Evolutionary conservation across 2,329 filamentous ascomycete species (phyloP).

Genomic region (Incumbomyces lentus): DNA sequence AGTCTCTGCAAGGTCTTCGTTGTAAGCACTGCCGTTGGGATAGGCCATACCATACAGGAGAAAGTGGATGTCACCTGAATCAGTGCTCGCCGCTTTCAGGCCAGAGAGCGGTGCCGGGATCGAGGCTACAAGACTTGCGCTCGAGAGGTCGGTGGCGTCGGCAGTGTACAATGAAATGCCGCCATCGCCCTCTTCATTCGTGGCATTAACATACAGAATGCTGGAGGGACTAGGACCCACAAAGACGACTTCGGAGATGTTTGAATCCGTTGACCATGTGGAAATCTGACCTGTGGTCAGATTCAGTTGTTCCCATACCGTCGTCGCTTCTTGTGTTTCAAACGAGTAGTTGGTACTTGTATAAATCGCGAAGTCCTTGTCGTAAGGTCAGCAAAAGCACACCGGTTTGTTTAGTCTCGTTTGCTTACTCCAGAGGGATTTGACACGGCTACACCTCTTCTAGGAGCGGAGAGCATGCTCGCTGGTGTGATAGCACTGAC

Average conservation of each 20-base stretch:
- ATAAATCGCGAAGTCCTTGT: conserved; percentile 36
- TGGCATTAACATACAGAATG: conserved; percentile 46
- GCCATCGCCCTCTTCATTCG: conserved; percentile 31
- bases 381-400: neutral
- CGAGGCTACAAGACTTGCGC: conserved; percentile 31
- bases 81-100: conserved; percentile 28
- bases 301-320: conserved; percentile 59
- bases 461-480: conserved; percentile 30
- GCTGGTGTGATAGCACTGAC: conserved; percentile 21
- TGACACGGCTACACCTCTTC: conserved; percentile 28
- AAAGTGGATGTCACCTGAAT: conserved; percentile 39
- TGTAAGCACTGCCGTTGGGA: conserved; percentile 59
- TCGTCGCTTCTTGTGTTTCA: conserved; percentile 55
- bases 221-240: conserved; percentile 54
- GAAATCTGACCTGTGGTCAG: conserved; percentile 55
- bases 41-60: conserved; percentile 52
- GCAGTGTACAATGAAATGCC: conserved; percentile 32
- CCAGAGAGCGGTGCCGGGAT: conserved; percentile 30
- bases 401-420: neutral
- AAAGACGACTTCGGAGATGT: conserved; percentile 66
- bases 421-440: conserved; percentile 31
- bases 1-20: conserved; percentile 50
- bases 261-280: conserved; percentile 53
- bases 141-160: conserved; percentile 24
- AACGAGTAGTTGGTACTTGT: conserved; percentile 70